Evolutionary conservation across 1,284 basidiomycete genomes (phyloP).

Genomic region (Ustanciosporium gigantosporum): DNA sequence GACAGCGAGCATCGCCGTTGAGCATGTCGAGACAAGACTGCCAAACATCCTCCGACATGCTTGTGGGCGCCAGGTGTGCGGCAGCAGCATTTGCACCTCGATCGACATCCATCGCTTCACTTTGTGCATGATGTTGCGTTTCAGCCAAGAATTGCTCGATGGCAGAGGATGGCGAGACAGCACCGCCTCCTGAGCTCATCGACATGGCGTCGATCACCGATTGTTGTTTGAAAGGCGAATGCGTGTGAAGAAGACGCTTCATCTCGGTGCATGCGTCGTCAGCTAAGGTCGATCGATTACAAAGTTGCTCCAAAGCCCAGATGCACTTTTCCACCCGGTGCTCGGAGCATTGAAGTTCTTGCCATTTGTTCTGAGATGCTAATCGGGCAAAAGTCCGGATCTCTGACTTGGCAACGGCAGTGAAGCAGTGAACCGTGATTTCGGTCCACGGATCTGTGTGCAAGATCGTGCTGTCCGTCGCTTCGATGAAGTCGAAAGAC

Average conservation of each 20-base stretch:
- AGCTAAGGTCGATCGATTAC: constrained; percentile 19
- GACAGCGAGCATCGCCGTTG: constrained; percentile 1
- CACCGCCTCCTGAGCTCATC: neutral
- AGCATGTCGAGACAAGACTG: constrained; percentile 20
- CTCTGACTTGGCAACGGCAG: constrained; percentile 24
- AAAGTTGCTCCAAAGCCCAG: constrained; percentile 31
- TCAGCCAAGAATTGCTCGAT: neutral
- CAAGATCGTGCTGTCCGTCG: constrained; percentile 16
- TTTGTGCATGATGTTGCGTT: neutral
- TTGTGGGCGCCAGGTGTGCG: neutral
- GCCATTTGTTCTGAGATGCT: constrained; percentile 5
- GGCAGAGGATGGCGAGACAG: neutral
- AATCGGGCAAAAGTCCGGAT: constrained; percentile 9
- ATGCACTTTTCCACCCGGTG: constrained; percentile 23
- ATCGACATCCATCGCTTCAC: neutral
- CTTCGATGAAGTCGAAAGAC: constrained; percentile 17
- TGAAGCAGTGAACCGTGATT: constrained; percentile 17
- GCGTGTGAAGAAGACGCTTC: constrained; percentile 6
- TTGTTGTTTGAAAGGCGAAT: constrained; percentile 12
- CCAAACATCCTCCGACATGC: constrained; percentile 24
- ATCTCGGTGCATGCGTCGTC: constrained; percentile 18
- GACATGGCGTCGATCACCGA: neutral
- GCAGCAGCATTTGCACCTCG: neutral
- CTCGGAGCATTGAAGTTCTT: constrained; percentile 13
- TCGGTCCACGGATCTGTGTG: constrained; percentile 36